Percentiles rank a stretch among this genome's conserved stretches.
phyloP scores from a whole-genome alignment of 2,329 filamentous ascomycete genomes.

The Phaeosphaeria sp. region DNA sequence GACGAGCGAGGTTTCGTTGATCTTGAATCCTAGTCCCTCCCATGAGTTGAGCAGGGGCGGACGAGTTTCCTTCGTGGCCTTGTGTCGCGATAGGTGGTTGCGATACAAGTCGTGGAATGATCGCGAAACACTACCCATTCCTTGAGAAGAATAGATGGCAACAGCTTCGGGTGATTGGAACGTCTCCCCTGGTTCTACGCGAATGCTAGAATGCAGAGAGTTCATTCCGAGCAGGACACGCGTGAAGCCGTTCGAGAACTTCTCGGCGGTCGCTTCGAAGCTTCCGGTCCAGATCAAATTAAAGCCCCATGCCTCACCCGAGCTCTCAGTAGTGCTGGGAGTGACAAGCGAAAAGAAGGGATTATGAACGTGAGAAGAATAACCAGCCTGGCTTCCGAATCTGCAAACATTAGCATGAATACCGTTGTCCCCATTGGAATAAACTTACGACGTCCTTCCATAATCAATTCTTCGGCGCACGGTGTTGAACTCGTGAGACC shows the following conservation, averaged over 20 bases:
- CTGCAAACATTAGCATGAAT: constrained; percentile 42
- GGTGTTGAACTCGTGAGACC: constrained; percentile 65
- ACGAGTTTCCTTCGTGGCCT: constrained; percentile 59
- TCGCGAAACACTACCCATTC: constrained; percentile 68
- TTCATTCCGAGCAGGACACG: constrained; percentile 68
- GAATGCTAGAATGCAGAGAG: constrained; percentile 66
- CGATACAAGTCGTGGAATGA: constrained; percentile 68
- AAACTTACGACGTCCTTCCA: constrained; percentile 51
- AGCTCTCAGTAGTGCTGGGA: constrained; percentile 65
- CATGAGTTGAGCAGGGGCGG: constrained; percentile 70
- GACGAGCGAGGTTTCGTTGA: constrained; percentile 64
- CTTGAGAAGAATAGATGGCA: constrained; percentile 65
- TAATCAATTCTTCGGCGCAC: constrained; percentile 64
- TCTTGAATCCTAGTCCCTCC: constrained; percentile 68
- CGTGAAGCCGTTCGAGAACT: constrained; percentile 67
- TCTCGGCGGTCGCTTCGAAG: constrained; percentile 67
- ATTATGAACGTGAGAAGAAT: constrained; percentile 70
- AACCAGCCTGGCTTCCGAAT: constrained; percentile 67
- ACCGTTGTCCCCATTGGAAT: neutral
- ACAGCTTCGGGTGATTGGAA: constrained; percentile 69
- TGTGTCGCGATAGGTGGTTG: constrained; percentile 66
- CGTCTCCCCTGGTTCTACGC: constrained; percentile 61
- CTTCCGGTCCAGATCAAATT: constrained; percentile 70
- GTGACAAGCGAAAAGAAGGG: constrained; percentile 67
- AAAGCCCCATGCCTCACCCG: constrained; percentile 70